phyloP scores from a whole-genome alignment of 305 asterid species.

The Fraxinus sp. region DNA sequence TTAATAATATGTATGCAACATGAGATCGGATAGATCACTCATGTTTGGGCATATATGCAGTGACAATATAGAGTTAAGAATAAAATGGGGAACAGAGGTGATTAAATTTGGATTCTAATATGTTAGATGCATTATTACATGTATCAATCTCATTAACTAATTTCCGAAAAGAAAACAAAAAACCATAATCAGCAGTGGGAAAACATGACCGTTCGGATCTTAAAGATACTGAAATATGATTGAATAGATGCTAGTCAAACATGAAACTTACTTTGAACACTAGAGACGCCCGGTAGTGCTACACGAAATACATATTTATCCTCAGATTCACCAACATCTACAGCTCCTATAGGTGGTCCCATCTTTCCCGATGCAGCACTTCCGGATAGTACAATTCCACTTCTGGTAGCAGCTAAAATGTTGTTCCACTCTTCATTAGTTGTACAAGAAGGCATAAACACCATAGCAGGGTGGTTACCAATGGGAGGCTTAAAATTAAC shows the following conservation, averaged over 20 bases:
- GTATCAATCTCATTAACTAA: neutral
- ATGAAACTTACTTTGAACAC: slow-evolving; percentile 38
- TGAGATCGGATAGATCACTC: neutral
- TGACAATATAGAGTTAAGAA: neutral
- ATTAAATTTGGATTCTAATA: neutral
- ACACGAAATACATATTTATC: slow-evolving; percentile 46
- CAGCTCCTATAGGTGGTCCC: slow-evolving; percentile 41
- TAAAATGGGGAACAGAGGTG: neutral
- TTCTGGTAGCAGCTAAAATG: slow-evolving; percentile 29
- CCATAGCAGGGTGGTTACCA: slow-evolving; percentile 39
- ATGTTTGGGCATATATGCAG: neutral
- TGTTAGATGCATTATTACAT: neutral
- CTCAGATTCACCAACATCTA: slow-evolving; percentile 43
- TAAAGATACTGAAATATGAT: neutral
- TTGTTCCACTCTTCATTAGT: slow-evolving; percentile 41
- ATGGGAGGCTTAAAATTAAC: neutral
- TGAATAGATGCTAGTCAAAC: neutral
- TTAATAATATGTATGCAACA: neutral
- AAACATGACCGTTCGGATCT: neutral
- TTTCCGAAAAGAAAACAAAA: neutral
- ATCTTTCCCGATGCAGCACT: slow-evolving; percentile 40
- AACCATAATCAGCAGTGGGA: neutral
- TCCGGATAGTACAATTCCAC: slow-evolving; percentile 43
- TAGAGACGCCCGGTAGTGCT: slow-evolving; percentile 48
- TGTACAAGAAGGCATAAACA: slow-evolving; percentile 33